Evolutionary conservation across 768 basidiomycete genomes (phyloP).

Genomic region (Hygrophorus pudorinus): DNA sequence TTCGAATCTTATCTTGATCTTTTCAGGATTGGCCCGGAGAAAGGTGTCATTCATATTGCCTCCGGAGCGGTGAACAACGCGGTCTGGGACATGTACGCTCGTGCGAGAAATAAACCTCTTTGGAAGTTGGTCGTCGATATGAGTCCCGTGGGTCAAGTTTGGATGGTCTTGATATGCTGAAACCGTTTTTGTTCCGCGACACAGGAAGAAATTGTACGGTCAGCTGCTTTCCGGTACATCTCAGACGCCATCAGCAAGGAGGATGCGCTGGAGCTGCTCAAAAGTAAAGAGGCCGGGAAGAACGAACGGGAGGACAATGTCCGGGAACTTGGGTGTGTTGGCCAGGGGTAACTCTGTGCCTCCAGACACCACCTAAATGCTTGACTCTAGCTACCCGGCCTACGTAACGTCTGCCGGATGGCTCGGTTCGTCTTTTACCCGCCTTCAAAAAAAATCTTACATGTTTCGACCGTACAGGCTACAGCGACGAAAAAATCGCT

Average conservation of each 20-base stretch:
- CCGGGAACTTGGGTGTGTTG: slow-evolving; percentile 47
- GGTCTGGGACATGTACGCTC: slow-evolving; percentile 89
- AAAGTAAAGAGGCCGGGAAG: slow-evolving; percentile 67
- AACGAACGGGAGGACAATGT: slow-evolving; percentile 71
- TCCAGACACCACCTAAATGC: neutral
- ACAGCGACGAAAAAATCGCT: slow-evolving; percentile 86
- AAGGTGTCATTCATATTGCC: slow-evolving; percentile 90
- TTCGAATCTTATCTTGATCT: neutral
- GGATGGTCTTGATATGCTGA: slow-evolving; percentile 6
- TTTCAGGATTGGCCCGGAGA: slow-evolving; percentile 85
- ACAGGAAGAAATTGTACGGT: slow-evolving; percentile 70
- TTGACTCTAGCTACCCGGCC: slow-evolving; percentile 63
- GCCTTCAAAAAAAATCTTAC: neutral
- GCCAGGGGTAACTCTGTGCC: no score
- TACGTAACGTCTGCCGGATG: slow-evolving; percentile 92
- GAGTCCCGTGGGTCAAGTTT: slow-evolving; percentile 43
- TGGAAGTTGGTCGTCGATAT: slow-evolving; percentile 95
- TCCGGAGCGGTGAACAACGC: slow-evolving; percentile 87
- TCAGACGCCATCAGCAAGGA: slow-evolving; percentile 88
- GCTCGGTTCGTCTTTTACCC: slow-evolving; percentile 43
- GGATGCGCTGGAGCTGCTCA: slow-evolving; percentile 79
- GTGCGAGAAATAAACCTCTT: slow-evolving; percentile 70
- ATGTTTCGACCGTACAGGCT: slow-evolving; percentile 37
- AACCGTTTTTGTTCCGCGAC: neutral
- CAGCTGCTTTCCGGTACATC: slow-evolving; percentile 81